Evolutionary conservation across 371 early-diverging fungal genomes (phyloP), one percentile per base, ranked within the genome.

Genomic region (Apophysomyces ossiformis): DNA sequence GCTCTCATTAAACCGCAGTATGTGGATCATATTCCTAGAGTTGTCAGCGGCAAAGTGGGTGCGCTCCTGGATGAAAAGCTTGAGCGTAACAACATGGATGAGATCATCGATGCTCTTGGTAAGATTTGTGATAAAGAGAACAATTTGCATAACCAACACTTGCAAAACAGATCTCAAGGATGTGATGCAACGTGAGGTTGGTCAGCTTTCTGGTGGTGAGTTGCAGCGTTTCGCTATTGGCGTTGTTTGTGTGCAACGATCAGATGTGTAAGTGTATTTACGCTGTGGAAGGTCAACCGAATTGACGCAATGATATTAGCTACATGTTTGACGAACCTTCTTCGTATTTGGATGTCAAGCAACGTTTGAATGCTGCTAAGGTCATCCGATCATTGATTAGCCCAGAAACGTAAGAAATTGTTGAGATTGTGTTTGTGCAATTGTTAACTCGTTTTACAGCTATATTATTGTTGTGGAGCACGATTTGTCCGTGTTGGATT

Each of bases 301-400:
- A 7, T 18, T 45, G 46, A 12, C 16, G 8, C 50, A 18, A 59
- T 35, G 6, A 32, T 50, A 37, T 46, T 75, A 91, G 91, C 54
- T 99, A 97, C 84, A 99, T 99, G 96, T 99, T 99, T 82, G 99
- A 99, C 79, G 99, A 99, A 83, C 99, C 99, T 61, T 97, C 99
- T 36, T 94, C 94, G 60, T 99, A 98, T 77, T 85, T 99, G 71
- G 99, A 99, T 87, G 99, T 99, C 57, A 99, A 98, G 91, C 99
- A 99, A 86, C 93, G 99, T 85, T 82, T 99, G 75, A 96, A 96
- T 65, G 99, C 98, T 67, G 99, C 99, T 60, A 87, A 87, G 56
- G 95, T 95, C 50, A 99, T 99, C 74, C 94, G 99, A 62, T 87
- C 91, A 39, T 81, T 99, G 65, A 84, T 96, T 46, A 68, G 78